phyloP scores from a whole-genome alignment of 2,329 filamentous ascomycete species.

The Sporothrix sp. region DNA sequence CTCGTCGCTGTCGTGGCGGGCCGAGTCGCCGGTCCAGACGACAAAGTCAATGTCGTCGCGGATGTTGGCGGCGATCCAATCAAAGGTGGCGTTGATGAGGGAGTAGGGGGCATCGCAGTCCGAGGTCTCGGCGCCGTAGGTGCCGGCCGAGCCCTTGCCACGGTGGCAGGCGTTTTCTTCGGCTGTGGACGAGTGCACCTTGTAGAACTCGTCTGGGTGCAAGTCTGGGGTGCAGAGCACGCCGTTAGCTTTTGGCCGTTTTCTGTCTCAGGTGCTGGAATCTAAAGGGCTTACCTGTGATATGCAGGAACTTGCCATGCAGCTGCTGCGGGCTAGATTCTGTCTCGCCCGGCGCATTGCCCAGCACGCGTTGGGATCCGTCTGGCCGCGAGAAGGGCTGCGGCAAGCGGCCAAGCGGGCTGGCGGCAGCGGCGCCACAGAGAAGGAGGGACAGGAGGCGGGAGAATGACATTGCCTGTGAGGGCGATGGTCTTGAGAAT shows the following conservation, averaged over 20 bases:
- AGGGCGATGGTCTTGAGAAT: no score
- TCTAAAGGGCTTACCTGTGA: constrained; percentile 63
- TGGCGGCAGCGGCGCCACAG: constrained; percentile 18
- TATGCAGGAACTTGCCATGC: constrained; percentile 73
- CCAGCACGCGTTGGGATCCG: constrained; percentile 17
- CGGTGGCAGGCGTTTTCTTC: constrained; percentile 67
- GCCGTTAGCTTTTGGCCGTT: not conserved
- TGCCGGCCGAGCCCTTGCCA: constrained; percentile 64
- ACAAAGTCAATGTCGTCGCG: constrained; percentile 79
- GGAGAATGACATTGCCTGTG: not conserved
- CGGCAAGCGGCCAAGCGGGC: constrained; percentile 16
- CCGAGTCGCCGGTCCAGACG: constrained; percentile 86
- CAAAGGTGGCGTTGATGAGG: constrained; percentile 79
- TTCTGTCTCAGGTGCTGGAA: no score
- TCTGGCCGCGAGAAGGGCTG: constrained; percentile 6
- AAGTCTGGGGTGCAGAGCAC: constrained; percentile 51
- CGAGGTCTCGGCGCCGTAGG: constrained; percentile 75
- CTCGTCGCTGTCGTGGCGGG: constrained; percentile 82
- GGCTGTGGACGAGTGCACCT: constrained; percentile 61
- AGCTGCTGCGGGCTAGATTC: constrained; percentile 35
- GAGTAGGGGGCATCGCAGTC: constrained; percentile 78
- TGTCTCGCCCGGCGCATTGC: constrained; percentile 9
- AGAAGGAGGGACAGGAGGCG: not conserved
- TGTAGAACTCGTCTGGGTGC: constrained; percentile 85
- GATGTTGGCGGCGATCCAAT: constrained; percentile 74